Percentiles rank a stretch among this genome's conserved stretches.
Evolutionary conservation across 176 grass and related monocot species (phyloP).

Genomic region (Bromus sterilis): DNA sequence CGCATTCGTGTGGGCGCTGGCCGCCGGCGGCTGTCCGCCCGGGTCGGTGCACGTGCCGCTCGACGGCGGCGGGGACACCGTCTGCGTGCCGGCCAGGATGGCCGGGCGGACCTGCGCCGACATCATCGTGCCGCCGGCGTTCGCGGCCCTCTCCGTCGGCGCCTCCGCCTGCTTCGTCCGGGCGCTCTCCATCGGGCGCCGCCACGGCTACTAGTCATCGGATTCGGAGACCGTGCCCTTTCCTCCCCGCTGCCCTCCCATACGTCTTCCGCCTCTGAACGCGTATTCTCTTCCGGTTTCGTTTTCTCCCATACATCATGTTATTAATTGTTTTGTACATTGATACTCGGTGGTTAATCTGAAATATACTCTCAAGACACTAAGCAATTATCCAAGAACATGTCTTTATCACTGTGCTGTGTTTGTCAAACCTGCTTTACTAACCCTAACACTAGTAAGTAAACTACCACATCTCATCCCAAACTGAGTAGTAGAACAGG

Average conservation of each 20-base stretch:
- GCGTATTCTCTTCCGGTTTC: neutral
- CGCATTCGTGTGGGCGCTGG: slow-evolving; percentile 70
- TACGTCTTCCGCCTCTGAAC: neutral
- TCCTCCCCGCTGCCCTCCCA: too few relatives aligned
- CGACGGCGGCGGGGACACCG: slow-evolving; percentile 45
- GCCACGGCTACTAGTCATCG: slow-evolving; percentile 10
- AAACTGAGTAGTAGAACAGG: neutral
- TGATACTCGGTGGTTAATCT: neutral
- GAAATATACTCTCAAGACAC: neutral
- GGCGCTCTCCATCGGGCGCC: slow-evolving; percentile 45
- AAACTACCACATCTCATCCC: neutral
- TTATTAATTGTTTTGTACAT: neutral
- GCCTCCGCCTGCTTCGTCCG: slow-evolving; percentile 68
- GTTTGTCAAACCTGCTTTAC: slow-evolving; percentile 14
- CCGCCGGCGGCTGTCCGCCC: slow-evolving; percentile 5
- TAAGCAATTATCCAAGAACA: neutral
- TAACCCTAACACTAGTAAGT: neutral
- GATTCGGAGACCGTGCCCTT: neutral
- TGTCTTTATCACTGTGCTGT: neutral
- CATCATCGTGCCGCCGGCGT: slow-evolving; percentile 61
- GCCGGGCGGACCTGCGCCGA: slow-evolving; percentile 29
- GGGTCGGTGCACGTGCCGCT: slow-evolving; percentile 43
- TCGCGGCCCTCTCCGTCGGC: slow-evolving; percentile 67
- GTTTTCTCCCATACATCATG: neutral
- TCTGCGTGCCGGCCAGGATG: slow-evolving; percentile 53